Conservation (phyloP, 75 land plant species). For the Azolla pinnata region DNA sequence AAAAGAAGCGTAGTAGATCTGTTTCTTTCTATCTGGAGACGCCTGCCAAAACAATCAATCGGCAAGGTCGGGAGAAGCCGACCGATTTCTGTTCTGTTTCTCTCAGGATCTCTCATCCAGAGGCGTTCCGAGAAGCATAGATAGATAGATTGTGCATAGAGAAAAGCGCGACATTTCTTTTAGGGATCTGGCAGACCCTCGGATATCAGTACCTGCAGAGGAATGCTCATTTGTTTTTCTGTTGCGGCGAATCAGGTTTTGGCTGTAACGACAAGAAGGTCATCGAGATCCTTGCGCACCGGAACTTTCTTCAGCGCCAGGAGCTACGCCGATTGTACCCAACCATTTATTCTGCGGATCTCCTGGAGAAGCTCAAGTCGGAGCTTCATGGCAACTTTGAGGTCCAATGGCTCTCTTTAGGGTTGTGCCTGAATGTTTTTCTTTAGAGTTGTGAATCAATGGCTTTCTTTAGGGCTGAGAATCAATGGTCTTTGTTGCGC, state of each 20-base stretch:
- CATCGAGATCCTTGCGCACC: conserved; percentile 48
- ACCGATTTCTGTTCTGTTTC: no score
- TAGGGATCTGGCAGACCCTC: background rate
- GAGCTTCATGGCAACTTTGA: conserved; percentile 56
- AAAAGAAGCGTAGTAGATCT: background rate
- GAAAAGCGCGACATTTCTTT: background rate
- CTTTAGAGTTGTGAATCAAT: no score
- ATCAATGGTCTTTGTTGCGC: no score
- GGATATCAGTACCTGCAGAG: background rate
- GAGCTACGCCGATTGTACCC: conserved; percentile 34
- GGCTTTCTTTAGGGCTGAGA: no score
- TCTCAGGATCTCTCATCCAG: no score
- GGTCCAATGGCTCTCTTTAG: conserved; percentile 18
- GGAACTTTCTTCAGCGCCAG: conserved; percentile 39
- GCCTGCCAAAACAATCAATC: no score
- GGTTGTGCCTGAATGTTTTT: no score
- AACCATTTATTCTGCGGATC: conserved; percentile 33
- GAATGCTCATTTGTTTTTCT: background rate
- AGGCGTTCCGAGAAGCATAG: no score
- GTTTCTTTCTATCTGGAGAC: no score
- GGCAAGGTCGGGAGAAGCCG: no score
- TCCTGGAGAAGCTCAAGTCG: conserved; percentile 32
- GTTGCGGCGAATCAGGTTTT: conserved; percentile 23
- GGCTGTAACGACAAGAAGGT: conserved; percentile 52
- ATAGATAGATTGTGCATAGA: no score